Evolutionary conservation across 75 land plant genomes (phyloP), one percentile per base, ranked within the genome.

Genomic region (Cupressus sempervirens): DNA sequence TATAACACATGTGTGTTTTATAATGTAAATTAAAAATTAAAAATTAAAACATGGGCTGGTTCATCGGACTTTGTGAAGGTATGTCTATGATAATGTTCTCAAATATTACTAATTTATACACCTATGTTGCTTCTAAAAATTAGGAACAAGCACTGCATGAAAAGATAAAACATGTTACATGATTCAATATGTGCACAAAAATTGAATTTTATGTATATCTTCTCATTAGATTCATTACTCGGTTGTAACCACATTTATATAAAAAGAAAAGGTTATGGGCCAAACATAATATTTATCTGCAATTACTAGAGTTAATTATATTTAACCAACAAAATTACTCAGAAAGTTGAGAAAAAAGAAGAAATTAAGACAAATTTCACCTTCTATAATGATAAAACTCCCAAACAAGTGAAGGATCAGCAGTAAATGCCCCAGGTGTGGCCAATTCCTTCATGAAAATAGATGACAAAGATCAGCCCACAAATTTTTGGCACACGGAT

Each of bases 331-430:
- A 72, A 72, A 41, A 76, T 7, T 9, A 41, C 12, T 45, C 32
- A 41, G 12, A 76, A 76, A 40, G 0, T 36, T 10, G 4, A 5
- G 79, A 3, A 40, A 9, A 40, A 76, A 76, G 26, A 62, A 36
- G 5, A 35, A 83, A 56, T 15, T 83, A 34, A 26, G 30, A 34
- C n/a, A 26, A 7, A 48, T 83, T 41, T 86, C 40, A 91, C 91
- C 92, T 86, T 40, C 92, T 79, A 58, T 91, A 89, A 84, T 91
- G 92, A 68, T 91, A 91, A 52, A 91, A 91, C 86, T 91, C 92
- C 92, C 92, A 91, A 35, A 91, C 92, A 36, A 89, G 87, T 30
- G 92, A 91, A 3, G 91, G 91, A 80, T 91, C 84, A 48, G 84
- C 91, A 5, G 84, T 85, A 85, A 91, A 91, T 38, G 92, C 92